A percentile compares a stretch with the other conserved stretches of the same genome.
phyloP scores from a whole-genome alignment of 495 filamentous ascomycete species.

The Neohortaea acidophila region DNA sequence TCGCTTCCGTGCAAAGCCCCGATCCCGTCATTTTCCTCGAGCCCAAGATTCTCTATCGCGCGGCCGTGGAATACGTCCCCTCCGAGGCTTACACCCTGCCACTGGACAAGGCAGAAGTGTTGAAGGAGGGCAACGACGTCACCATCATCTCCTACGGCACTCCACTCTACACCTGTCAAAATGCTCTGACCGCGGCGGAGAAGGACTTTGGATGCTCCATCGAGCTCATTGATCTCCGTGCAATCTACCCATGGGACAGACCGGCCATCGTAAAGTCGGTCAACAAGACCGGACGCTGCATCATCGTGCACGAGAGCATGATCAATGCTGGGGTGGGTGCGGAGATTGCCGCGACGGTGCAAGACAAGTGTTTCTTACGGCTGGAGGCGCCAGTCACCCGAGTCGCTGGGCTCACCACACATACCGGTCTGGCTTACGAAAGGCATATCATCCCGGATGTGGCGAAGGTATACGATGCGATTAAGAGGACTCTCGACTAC shows the following conservation, averaged over 20 bases:
- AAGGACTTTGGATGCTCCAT: conserved; percentile 62
- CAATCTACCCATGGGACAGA: conserved; percentile 92
- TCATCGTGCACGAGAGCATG: conserved; percentile 95
- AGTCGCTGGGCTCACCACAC: conserved; percentile 83
- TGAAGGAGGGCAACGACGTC: conserved; percentile 70
- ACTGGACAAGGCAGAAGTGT: conserved; percentile 72
- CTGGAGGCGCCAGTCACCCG: conserved; percentile 86
- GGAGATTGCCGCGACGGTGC: conserved; percentile 82
- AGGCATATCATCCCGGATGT: conserved; percentile 59
- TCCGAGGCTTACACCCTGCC: conserved; percentile 67
- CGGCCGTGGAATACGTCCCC: conserved; percentile 90
- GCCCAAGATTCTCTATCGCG: conserved; percentile 87
- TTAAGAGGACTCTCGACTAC: conserved; percentile 44
- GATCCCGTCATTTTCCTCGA: conserved; percentile 96
- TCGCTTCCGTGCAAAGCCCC: conserved; percentile 62
- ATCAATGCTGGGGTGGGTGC: conserved; percentile 88
- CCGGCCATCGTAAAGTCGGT: conserved; percentile 71
- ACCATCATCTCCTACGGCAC: conserved; percentile 87
- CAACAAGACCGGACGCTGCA: conserved; percentile 71
- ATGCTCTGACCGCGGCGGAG: conserved; percentile 68
- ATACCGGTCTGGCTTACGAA: conserved; percentile 71
- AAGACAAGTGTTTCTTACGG: conserved; percentile 72
- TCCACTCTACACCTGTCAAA: conserved; percentile 73
- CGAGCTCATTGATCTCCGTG: conserved; percentile 84
- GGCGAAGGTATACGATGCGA: conserved; percentile 38